phyloP scores from a whole-genome alignment of 176 grass and related monocot species.

The Pharus latifolius region DNA sequence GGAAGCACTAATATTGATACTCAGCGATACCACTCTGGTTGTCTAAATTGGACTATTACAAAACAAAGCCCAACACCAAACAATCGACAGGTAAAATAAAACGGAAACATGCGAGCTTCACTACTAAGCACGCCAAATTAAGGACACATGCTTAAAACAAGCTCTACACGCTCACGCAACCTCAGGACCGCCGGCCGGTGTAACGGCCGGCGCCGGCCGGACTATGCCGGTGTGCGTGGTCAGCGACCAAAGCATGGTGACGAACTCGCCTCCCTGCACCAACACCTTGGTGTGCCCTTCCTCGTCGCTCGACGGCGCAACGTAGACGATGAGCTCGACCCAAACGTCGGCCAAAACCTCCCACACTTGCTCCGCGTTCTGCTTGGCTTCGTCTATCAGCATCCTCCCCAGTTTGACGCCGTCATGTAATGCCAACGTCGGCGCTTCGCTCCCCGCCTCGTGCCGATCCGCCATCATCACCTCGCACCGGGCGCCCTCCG shows the following conservation, averaged over 20 bases:
- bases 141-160: no score
- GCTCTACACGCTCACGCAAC: no score
- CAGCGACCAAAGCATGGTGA: not conserved
- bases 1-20: no score
- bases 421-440: not conserved
- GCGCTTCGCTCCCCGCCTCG: not conserved
- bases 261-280: not conserved
- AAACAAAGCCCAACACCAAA: no score
- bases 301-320: not conserved
- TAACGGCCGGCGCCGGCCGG: not conserved
- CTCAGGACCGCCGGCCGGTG: no score
- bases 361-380: not conserved
- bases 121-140: no score
- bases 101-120: no score
- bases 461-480: not conserved
- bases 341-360: not conserved
- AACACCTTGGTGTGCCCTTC: not conserved
- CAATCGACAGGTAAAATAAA: no score
- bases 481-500: no score
- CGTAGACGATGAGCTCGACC: not conserved
- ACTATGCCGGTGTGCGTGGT: not conserved
- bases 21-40: no score
- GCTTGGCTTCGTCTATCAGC: not conserved
- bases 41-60: no score
- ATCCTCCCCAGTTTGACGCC: not conserved